Conservation (phyloP, 495 filamentous ascomycete species). For the Penicillium robsamsonii region DNA sequence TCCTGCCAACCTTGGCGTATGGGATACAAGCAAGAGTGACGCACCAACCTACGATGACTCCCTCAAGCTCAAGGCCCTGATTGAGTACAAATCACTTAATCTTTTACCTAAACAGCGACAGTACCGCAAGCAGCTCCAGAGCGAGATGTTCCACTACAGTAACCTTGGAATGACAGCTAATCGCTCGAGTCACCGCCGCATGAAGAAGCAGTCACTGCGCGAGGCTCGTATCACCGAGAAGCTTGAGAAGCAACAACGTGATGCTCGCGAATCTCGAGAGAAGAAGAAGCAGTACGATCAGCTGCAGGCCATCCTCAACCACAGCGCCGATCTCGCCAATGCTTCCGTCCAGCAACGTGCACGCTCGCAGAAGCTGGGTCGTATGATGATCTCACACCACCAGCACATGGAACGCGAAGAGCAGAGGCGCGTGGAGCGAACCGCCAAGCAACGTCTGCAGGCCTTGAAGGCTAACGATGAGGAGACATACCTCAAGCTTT, state of each 20-base stretch:
- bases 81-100: conserved; percentile 85
- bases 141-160: conserved; percentile 87
- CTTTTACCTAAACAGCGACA: conserved; percentile 81
- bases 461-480: conserved; percentile 98
- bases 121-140: conserved; percentile 78
- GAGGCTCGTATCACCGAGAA: conserved; percentile 98
- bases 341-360: conserved; percentile 51
- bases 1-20: conserved; percentile 76
- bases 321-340: conserved; percentile 64
- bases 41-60: conserved; percentile 71
- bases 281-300: conserved; percentile 95
- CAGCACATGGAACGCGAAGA: conserved; percentile 98
- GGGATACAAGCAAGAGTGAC: conserved; percentile 74
- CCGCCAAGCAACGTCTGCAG: conserved; percentile 98
- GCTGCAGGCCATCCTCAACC: conserved; percentile 67
- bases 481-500: conserved; percentile 93
- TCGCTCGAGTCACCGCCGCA: conserved; percentile 78
- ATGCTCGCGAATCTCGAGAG: conserved; percentile 88
- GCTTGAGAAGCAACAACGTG: conserved; percentile 95
- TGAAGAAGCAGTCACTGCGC: conserved; percentile 95
- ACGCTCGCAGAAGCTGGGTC: conserved; percentile 80
- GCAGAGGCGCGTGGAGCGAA: conserved; percentile 94
- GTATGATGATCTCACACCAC: conserved; percentile 82
- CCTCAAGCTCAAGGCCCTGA: conserved; percentile 82
- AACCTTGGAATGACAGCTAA: conserved; percentile 96